Evolutionary conservation across 1,284 basidiomycete genomes (phyloP).

Genomic region (Puccinia novopanici): DNA sequence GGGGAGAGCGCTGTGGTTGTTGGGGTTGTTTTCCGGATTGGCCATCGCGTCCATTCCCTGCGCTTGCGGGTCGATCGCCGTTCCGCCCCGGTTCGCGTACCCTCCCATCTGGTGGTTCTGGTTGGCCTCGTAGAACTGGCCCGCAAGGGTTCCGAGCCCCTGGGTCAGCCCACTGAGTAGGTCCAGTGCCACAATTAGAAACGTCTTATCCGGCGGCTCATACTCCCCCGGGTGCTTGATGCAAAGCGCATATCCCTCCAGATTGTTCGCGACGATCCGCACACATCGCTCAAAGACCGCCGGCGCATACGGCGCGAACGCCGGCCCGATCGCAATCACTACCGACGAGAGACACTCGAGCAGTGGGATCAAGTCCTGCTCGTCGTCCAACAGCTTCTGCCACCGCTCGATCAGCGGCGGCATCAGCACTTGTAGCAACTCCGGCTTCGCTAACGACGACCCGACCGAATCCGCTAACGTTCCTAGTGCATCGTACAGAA

Average conservation of each 20-base stretch:
- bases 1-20: slow-evolving; percentile 2
- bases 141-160: slow-evolving; percentile 78
- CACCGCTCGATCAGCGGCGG: slow-evolving; percentile 88
- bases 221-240: slow-evolving; percentile 74
- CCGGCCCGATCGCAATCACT: slow-evolving; percentile 90
- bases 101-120: slow-evolving; percentile 35
- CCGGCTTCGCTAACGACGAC: slow-evolving; percentile 76
- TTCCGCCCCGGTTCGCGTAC: not conserved
- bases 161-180: slow-evolving; percentile 93
- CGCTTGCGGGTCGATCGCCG: not conserved
- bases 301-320: slow-evolving; percentile 83
- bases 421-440: slow-evolving; percentile 93
- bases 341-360: slow-evolving; percentile 97
- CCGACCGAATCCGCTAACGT: slow-evolving; percentile 97
- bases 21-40: not conserved
- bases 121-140: slow-evolving; percentile 66
- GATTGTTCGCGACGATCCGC: slow-evolving; percentile 76
- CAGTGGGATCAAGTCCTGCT: slow-evolving; percentile 89
- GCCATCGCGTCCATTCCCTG: slow-evolving; percentile 19
- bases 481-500: slow-evolving; percentile 95
- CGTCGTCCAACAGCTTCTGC: slow-evolving; percentile 83
- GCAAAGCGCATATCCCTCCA: slow-evolving; percentile 77
- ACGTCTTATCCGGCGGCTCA: slow-evolving; percentile 90
- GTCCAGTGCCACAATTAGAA: slow-evolving; percentile 95
- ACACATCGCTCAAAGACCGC: slow-evolving; percentile 92